Evolutionary conservation across 768 basidiomycete species (phyloP).

Genomic region (Termitomyces heimii): DNA sequence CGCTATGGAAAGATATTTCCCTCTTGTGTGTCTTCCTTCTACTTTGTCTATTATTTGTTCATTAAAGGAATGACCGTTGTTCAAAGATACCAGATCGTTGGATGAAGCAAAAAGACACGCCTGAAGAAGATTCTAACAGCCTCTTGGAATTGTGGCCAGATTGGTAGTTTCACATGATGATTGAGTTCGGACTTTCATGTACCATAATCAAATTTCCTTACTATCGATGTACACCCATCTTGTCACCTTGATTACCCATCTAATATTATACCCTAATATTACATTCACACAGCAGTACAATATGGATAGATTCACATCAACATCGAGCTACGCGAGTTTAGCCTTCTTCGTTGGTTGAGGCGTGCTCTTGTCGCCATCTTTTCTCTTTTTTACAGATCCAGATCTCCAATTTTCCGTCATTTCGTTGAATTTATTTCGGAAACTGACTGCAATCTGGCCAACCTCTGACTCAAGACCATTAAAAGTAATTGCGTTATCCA

Average conservation of each 20-base stretch:
- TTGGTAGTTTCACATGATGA: constrained; percentile 31
- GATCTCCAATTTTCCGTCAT: constrained; percentile 43
- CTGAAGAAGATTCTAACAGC: constrained; percentile 64
- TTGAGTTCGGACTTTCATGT: not conserved
- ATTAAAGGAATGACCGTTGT: not conserved
- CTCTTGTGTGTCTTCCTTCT: constrained; percentile 47
- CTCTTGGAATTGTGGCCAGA: constrained; percentile 60
- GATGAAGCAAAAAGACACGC: constrained; percentile 80
- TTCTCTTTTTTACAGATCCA: constrained; percentile 60
- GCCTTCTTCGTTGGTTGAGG: constrained; percentile 65
- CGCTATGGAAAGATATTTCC: constrained; percentile 89
- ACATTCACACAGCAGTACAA: constrained; percentile 14
- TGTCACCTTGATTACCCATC: constrained; percentile 13
- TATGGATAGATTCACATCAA: constrained; percentile 11
- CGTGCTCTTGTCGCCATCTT: constrained; percentile 61
- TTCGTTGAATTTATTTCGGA: constrained; percentile 50
- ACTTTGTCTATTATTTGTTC: constrained; percentile 2
- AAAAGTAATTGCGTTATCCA: constrained; percentile 83
- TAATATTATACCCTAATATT: constrained; percentile 22
- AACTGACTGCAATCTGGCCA: constrained; percentile 49
- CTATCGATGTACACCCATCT: not conserved
- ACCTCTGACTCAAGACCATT: constrained; percentile 81
- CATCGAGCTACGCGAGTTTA: constrained; percentile 43
- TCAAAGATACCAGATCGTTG: constrained; percentile 79
- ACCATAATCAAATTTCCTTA: not conserved